These are phyloP conservation scores for Talaromyces thailandensis DNA, from an alignment of 495 filamentous ascomycete genomes.

Conservation along the genomic window DNA sequence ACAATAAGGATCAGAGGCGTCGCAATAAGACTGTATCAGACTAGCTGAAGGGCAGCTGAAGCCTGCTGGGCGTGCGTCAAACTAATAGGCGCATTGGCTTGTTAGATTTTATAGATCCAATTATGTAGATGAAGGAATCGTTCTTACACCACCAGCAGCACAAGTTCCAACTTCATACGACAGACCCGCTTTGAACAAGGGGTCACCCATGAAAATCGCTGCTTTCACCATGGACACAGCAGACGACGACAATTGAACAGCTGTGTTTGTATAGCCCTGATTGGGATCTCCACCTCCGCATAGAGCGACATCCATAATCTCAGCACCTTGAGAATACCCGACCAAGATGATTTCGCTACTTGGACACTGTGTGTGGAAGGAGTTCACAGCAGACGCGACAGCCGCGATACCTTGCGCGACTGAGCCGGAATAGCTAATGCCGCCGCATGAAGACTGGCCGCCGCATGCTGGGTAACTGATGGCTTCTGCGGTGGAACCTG, in stretches of 20 bases:
- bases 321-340: slow-evolving; percentile 54
- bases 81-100: slow-evolving; percentile 21
- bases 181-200: slow-evolving; percentile 41
- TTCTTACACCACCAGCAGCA: slow-evolving; percentile 42
- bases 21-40: slow-evolving; percentile 55
- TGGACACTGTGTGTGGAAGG: slow-evolving; percentile 45
- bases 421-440: slow-evolving; percentile 43
- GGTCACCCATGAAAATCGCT: slow-evolving; percentile 56
- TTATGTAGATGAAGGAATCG: background rate
- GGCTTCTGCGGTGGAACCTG: slow-evolving; percentile 42
- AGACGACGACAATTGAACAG: slow-evolving; percentile 34
- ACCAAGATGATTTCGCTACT: slow-evolving; percentile 49
- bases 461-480: slow-evolving; percentile 56
- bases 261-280: slow-evolving; percentile 36
- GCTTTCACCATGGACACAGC: slow-evolving; percentile 46
- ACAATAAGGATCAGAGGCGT: slow-evolving; percentile 54
- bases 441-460: slow-evolving; percentile 38
- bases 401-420: slow-evolving; percentile 41
- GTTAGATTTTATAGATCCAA: background rate
- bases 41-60: slow-evolving; percentile 42
- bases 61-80: slow-evolving; percentile 46
- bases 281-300: slow-evolving; percentile 52
- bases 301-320: slow-evolving; percentile 55
- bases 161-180: slow-evolving; percentile 56
- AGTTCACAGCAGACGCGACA: slow-evolving; percentile 46